Evolutionary conservation across 768 basidiomycete species (phyloP).

Genomic region (Rhizopogon salebrosus): DNA sequence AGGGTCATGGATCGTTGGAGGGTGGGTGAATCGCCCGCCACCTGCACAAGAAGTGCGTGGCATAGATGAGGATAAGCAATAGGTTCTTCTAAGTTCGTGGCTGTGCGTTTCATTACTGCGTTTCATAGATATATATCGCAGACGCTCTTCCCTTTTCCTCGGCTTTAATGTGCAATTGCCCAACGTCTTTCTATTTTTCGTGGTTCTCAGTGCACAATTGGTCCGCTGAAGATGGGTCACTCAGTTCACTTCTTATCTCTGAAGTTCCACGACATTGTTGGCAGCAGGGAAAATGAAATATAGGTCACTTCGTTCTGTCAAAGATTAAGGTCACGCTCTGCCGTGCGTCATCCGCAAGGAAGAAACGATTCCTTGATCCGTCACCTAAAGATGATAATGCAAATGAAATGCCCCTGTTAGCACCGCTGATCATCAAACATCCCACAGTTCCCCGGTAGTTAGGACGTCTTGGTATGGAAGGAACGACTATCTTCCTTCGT

Average conservation of each 20-base stretch:
- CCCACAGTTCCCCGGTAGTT: too few species aligned
- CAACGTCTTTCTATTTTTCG: not conserved
- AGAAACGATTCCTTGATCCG: not conserved
- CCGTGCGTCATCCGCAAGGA: not conserved
- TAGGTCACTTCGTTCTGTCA: not conserved
- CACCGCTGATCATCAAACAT: too few species aligned
- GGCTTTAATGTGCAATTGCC: too few species aligned
- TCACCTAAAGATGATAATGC: not conserved
- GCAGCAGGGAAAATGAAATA: not conserved
- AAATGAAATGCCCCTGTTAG: too few species aligned
- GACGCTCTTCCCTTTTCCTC: not conserved
- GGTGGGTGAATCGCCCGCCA: constrained; percentile 17
- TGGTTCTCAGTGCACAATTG: not conserved
- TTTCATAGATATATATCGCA: not conserved
- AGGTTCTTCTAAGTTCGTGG: constrained; percentile 5
- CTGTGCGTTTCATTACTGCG: not conserved
- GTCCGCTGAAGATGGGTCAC: not conserved
- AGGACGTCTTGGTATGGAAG: too few species aligned
- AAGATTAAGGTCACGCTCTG: not conserved
- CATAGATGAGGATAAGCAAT: constrained; percentile 7
- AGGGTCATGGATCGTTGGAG: constrained; percentile 44
- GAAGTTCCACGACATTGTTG: not conserved
- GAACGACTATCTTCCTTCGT: too few species aligned
- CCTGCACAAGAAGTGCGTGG: constrained; percentile 9
- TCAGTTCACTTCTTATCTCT: not conserved